Conservation (phyloP, 345 rosid species). For the Citrus mangshanensis region DNA sequence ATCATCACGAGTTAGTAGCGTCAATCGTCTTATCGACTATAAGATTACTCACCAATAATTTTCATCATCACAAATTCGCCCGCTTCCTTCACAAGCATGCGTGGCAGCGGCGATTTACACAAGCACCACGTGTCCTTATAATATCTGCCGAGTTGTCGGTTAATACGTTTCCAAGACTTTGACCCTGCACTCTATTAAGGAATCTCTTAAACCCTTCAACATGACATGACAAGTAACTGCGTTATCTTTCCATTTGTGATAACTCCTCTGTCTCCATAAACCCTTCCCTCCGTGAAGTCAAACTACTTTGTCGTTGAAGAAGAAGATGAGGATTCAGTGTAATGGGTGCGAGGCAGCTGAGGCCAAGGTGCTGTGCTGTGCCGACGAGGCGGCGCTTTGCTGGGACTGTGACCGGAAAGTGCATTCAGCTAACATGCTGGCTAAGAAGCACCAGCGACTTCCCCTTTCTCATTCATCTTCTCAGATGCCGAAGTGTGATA, state of each 20-base stretch:
- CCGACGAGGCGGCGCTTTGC: conserved; percentile 43
- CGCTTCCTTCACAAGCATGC: not conserved
- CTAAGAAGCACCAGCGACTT: conserved; percentile 31
- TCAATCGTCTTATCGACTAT: too few relatives aligned
- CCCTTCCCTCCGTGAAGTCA: not conserved
- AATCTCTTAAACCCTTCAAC: not conserved
- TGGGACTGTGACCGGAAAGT: conserved; percentile 34
- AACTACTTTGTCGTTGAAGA: not conserved
- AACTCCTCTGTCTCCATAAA: not conserved
- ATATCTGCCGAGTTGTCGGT: not conserved
- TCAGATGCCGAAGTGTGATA: conserved; percentile 30
- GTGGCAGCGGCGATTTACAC: not conserved
- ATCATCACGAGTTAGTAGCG: too few relatives aligned
- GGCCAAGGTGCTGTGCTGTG: conserved; percentile 40
- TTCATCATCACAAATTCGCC: not conserved
- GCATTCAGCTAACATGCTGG: conserved; percentile 37
- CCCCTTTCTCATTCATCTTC: conserved; percentile 16
- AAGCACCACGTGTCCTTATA: not conserved
- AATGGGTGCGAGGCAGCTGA: conserved; percentile 39
- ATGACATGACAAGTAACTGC: not conserved
- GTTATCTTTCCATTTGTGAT: not conserved
- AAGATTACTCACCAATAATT: not conserved
- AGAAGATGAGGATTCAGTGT: conserved; percentile 32
- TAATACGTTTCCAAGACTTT: not conserved
- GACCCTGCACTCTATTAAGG: not conserved